Percentiles rank a stretch among this genome's conserved stretches.
phyloP scores from a whole-genome alignment of 441 rosid species.

The Adansonia gregorii region DNA sequence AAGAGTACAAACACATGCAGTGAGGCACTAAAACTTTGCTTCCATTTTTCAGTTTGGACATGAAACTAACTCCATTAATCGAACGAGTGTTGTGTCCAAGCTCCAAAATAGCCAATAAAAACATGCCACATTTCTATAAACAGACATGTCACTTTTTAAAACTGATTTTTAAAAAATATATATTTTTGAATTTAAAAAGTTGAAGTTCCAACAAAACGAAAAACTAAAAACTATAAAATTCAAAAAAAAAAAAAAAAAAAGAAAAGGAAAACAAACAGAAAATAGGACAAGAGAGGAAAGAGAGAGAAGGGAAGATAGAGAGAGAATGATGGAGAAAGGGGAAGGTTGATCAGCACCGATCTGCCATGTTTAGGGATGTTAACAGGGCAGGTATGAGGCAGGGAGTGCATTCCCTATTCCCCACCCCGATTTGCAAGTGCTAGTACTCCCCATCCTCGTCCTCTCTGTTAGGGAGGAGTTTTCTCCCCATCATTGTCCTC shows the following conservation, averaged over 20 bases:
- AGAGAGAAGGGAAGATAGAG: background rate
- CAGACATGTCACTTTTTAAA: too few relatives aligned
- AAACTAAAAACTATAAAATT: background rate
- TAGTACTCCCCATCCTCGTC: background rate
- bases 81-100: background rate
- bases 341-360: background rate
- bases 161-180: background rate
- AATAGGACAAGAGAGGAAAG: background rate
- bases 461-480: background rate
- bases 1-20: background rate
- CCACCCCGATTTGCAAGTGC: background rate
- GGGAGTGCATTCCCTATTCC: background rate
- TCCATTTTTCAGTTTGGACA: background rate
- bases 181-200: background rate
- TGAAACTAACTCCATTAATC: background rate
- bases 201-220: background rate
- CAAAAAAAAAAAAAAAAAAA: background rate
- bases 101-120: background rate
- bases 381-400: background rate
- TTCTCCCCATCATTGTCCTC: background rate
- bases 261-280: background rate
- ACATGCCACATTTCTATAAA: background rate
- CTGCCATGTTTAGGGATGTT: background rate
- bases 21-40: background rate
- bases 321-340: background rate